phyloP scores from a whole-genome alignment of 805 yeast genomes.

The Babjeviella inositovora region DNA sequence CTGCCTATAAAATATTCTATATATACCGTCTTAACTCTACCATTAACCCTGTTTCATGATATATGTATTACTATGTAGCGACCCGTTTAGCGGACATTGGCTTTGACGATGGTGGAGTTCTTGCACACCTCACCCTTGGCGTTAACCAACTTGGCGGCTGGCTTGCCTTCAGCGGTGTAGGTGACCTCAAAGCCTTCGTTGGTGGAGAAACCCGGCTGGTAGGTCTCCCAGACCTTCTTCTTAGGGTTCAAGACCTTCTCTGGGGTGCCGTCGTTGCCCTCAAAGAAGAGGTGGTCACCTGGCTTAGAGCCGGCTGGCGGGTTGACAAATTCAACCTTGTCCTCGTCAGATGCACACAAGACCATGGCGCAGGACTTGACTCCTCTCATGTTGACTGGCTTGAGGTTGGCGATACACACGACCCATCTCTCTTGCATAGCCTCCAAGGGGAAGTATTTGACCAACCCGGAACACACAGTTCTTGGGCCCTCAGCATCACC shows the following conservation, averaged over 20 bases:
- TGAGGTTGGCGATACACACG: slow-evolving; percentile 85
- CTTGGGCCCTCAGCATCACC: slow-evolving; percentile 97
- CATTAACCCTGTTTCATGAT: too few species aligned
- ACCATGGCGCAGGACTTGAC: slow-evolving; percentile 95
- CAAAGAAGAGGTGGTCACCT: slow-evolving; percentile 94
- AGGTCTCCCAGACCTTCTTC: slow-evolving; percentile 94
- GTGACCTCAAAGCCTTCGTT: slow-evolving; percentile 61
- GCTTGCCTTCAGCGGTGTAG: slow-evolving; percentile 68
- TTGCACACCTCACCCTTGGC: slow-evolving; percentile 66
- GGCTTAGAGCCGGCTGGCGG: slow-evolving; percentile 90
- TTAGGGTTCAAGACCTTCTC: slow-evolving; percentile 90
- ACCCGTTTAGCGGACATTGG: slow-evolving; percentile 68
- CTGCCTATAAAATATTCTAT: too few species aligned
- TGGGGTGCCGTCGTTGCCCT: slow-evolving; percentile 79
- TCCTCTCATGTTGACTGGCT: slow-evolving; percentile 98
- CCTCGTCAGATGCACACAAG: slow-evolving; percentile 69
- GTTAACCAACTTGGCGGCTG: slow-evolving; percentile 59
- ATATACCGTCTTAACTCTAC: too few species aligned
- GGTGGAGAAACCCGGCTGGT: slow-evolving; percentile 85
- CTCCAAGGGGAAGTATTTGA: slow-evolving; percentile 76
- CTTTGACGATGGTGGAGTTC: slow-evolving; percentile 56
- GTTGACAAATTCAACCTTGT: slow-evolving; percentile 80
- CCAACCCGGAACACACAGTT: slow-evolving; percentile 95
- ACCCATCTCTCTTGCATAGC: slow-evolving; percentile 92
- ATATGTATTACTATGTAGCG: too few species aligned